Conservation (phyloP, 2,329 filamentous ascomycete genomes). For the Blumeriella jaapii region DNA sequence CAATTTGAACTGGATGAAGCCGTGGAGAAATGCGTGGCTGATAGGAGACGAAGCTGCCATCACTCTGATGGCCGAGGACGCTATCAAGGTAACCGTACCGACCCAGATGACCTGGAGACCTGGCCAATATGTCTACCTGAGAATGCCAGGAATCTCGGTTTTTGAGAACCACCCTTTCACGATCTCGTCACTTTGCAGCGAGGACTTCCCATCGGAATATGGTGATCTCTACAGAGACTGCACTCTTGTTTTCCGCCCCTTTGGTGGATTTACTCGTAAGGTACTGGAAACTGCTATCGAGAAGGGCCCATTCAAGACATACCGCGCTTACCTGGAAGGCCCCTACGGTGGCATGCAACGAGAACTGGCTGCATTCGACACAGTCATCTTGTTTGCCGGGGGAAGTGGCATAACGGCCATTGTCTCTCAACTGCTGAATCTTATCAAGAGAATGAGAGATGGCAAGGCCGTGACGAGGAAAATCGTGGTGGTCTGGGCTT, state of each 20-base stretch:
- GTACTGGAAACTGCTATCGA: constrained; percentile 74
- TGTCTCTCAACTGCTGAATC: constrained; percentile 77
- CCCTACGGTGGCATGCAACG: constrained; percentile 92
- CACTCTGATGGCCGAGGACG: constrained; percentile 80
- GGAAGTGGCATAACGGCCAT: constrained; percentile 91
- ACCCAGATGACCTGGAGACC: constrained; percentile 89
- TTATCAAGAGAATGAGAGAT: constrained; percentile 95
- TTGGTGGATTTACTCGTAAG: constrained; percentile 77
- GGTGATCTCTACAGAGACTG: constrained; percentile 82
- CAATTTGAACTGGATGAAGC: constrained; percentile 83
- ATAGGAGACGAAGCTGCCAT: constrained; percentile 88
- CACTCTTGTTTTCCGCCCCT: constrained; percentile 83
- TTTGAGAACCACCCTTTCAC: constrained; percentile 96
- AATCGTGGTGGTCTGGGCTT: constrained; percentile 86
- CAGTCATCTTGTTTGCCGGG: constrained; percentile 83
- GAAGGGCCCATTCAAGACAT: constrained; percentile 83
- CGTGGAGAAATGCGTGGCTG: constrained; percentile 67
- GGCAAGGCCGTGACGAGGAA: constrained; percentile 86
- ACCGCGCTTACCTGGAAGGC: constrained; percentile 83
- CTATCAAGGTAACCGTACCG: constrained; percentile 90
- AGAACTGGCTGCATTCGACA: constrained; percentile 83
- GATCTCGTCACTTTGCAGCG: constrained; percentile 81
- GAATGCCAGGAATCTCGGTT: constrained; percentile 84
- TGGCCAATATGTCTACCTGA: constrained; percentile 87
- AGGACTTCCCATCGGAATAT: constrained; percentile 87